A percentile compares a stretch with the other conserved stretches of the same genome.
Conservation (phyloP, 352 stramenopile species). For the Aphanomyces invadans region DNA sequence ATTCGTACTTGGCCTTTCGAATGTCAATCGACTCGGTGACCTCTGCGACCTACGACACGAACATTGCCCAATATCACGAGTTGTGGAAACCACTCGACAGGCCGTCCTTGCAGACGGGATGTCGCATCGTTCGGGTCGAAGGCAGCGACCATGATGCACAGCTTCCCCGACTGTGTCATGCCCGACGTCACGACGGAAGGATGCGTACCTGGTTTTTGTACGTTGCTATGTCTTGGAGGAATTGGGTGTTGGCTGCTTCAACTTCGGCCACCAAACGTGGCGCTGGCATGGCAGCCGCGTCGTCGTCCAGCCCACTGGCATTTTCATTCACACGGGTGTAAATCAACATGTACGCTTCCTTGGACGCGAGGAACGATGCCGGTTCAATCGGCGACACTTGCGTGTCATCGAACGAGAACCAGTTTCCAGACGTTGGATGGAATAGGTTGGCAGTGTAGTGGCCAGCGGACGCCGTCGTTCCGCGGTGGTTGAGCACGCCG, state of each 20-base stretch:
- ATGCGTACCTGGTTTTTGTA: conserved; percentile 47
- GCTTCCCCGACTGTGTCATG: too few species aligned
- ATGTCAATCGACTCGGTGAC: conserved; percentile 30
- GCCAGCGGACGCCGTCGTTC: conserved; percentile 69
- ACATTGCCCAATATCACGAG: conserved; percentile 50
- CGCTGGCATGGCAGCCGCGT: conserved; percentile 34
- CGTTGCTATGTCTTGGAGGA: conserved; percentile 45
- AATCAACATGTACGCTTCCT: conserved; percentile 83
- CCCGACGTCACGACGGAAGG: too few species aligned
- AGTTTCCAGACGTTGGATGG: conserved; percentile 40
- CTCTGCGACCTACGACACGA: conserved; percentile 30
- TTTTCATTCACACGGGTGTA: conserved; percentile 50
- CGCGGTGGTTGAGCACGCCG: conserved; percentile 74
- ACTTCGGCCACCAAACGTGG: conserved; percentile 44
- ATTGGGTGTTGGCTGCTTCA: conserved; percentile 31
- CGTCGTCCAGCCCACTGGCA: too few species aligned
- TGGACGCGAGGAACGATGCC: conserved; percentile 51
- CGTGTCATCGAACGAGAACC: conserved; percentile 82
- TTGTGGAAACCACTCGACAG: too few species aligned
- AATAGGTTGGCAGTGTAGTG: conserved; percentile 82
- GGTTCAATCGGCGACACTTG: conserved; percentile 45
- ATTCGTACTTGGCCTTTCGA: conserved; percentile 14
- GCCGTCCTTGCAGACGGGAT: too few species aligned
- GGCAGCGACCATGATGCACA: too few species aligned
- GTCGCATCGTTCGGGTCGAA: too few species aligned